Conservation (phyloP, 2,329 filamentous ascomycete species). For the Colletotrichum sansevieriae region DNA sequence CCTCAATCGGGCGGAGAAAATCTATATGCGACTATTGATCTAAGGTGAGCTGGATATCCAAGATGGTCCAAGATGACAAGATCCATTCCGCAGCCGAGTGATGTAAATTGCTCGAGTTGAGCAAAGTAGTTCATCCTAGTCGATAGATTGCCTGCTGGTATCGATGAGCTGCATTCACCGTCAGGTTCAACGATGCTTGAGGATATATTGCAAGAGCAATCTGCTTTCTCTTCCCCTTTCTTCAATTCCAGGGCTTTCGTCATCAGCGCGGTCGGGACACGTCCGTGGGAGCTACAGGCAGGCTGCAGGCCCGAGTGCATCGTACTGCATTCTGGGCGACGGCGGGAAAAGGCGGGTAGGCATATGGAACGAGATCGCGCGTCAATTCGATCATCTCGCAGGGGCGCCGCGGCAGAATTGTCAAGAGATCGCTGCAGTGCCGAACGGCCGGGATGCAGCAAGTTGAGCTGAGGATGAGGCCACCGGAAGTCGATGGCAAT, state of each 20-base stretch:
- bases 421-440: neutral
- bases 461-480: conserved; percentile 17
- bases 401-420: neutral
- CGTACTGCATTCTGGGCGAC: neutral
- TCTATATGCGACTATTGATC: neutral
- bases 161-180: too few species aligned
- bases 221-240: too few species aligned
- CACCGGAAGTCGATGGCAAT: conserved; percentile 10
- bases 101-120: neutral
- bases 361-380: conserved; percentile 1
- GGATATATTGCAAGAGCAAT: too few species aligned
- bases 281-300: too few species aligned
- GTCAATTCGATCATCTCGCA: neutral
- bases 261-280: too few species aligned
- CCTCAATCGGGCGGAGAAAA: too few species aligned
- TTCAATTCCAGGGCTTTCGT: too few species aligned
- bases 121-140: neutral
- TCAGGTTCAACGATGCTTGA: too few species aligned
- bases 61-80: neutral
- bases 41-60: neutral
- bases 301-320: too few species aligned
- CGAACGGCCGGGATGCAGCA: neutral
- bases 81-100: neutral
- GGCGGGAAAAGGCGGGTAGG: neutral
- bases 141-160: neutral